Conservation (phyloP, 495 filamentous ascomycete species). For the Talaromyces proteolyticus region DNA sequence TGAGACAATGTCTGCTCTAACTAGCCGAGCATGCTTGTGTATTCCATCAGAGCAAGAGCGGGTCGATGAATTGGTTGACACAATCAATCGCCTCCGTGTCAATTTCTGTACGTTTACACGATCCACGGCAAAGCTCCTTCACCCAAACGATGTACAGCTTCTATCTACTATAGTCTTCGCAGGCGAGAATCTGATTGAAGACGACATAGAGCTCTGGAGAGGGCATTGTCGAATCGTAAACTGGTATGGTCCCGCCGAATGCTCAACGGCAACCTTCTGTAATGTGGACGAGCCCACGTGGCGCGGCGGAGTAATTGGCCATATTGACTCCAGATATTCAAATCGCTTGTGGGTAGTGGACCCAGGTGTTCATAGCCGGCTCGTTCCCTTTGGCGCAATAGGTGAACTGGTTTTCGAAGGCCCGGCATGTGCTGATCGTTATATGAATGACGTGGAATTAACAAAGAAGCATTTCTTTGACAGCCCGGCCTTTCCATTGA, state of each 20-base stretch:
- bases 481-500: background rate
- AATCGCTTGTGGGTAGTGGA: conserved; percentile 19
- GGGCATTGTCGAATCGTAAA: background rate
- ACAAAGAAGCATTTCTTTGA: background rate
- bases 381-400: conserved; percentile 20
- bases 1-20: conserved; percentile 38
- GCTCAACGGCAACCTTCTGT: background rate
- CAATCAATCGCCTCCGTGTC: background rate
- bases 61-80: conserved; percentile 29
- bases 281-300: background rate
- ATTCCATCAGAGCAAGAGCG: conserved; percentile 45
- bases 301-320: background rate
- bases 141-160: background rate
- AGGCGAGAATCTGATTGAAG: background rate
- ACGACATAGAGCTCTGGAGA: background rate
- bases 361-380: conserved; percentile 12
- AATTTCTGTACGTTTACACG: background rate
- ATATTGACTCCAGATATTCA: background rate
- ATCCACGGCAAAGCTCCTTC: background rate
- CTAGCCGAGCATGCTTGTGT: conserved; percentile 40
- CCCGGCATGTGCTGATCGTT: conserved; percentile 17
- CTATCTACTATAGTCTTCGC: background rate
- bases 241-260: background rate
- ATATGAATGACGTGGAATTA: conserved; percentile 10
- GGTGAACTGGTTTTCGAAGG: conserved; percentile 26